These are phyloP conservation scores for Nicotiana undulata DNA, from an alignment of 257 asterid species.

Conservation along the genomic window DNA sequence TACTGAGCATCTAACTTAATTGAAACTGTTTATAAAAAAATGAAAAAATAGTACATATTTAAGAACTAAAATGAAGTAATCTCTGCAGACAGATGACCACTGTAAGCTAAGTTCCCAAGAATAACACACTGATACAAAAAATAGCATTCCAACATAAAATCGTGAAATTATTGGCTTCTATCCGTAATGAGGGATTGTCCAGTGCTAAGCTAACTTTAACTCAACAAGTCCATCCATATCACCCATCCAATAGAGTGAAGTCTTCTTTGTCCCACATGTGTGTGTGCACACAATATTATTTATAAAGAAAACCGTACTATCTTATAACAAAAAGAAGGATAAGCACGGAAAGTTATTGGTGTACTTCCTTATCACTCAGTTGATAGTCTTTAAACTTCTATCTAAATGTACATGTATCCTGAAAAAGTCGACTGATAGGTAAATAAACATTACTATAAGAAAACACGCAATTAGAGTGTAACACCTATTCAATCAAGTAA, in stretches of 20 bases:
- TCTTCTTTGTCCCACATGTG: not conserved
- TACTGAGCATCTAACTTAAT: not conserved
- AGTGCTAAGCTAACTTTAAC: not conserved
- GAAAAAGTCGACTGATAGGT: not conserved
- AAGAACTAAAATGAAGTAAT: not conserved
- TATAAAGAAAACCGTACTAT: not conserved
- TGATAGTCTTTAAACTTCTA: not conserved
- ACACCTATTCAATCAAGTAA: not conserved
- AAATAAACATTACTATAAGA: not conserved
- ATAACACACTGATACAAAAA: not conserved
- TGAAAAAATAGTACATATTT: not conserved
- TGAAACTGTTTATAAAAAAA: not conserved
- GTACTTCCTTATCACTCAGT: not conserved
- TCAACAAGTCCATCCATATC: not conserved
- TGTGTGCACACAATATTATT: not conserved
- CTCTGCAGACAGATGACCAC: not conserved
- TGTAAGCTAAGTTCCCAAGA: not conserved
- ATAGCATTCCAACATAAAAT: not conserved
- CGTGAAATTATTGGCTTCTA: not conserved
- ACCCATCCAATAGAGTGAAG: not conserved
- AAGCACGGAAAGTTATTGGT: not conserved
- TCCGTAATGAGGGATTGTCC: not conserved
- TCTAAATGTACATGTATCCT: not conserved
- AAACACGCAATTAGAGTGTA: not conserved
- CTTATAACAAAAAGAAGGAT: not conserved